Conservation (phyloP, 306 rosid genomes). For the Sicyos edulis region DNA sequence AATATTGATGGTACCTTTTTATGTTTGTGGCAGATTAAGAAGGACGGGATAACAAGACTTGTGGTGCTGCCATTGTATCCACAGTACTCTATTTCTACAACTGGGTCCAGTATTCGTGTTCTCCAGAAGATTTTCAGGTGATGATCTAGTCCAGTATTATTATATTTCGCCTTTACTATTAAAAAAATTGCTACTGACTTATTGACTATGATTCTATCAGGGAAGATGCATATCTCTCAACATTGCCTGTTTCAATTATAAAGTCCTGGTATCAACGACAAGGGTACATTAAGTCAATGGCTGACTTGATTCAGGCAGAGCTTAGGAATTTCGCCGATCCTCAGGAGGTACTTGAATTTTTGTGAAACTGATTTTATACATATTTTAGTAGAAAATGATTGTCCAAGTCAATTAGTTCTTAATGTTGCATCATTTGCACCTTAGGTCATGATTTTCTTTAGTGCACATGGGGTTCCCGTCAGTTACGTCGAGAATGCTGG, state of each 20-base stretch:
- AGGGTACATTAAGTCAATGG: conserved; percentile 93
- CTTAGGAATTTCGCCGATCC: conserved; percentile 57
- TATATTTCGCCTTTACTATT: neutral
- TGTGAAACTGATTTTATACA: conserved; percentile 14
- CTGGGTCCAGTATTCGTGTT: conserved; percentile 93
- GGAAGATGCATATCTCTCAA: conserved; percentile 65
- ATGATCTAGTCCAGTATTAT: neutral
- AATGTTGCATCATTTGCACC: conserved; percentile 13
- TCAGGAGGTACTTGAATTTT: conserved; percentile 52
- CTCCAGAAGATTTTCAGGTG: conserved; percentile 75
- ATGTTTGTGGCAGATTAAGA: conserved; percentile 57
- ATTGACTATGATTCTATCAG: conserved; percentile 47
- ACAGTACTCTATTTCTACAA: conserved; percentile 97
- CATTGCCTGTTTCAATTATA: conserved; percentile 83
- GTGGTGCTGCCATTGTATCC: conserved; percentile 97
- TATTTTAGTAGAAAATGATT: neutral
- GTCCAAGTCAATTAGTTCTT: conserved; percentile 11
- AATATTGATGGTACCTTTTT: neutral
- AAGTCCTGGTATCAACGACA: conserved; percentile 89
- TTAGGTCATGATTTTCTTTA: conserved; percentile 87
- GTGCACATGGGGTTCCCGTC: conserved; percentile 98
- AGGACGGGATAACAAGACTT: conserved; percentile 79
- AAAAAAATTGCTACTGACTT: conserved; percentile 3
- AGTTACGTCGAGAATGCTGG: conserved; percentile 92
- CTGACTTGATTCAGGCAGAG: conserved; percentile 78